Base-by-base conservation (phyloP, 768 basidiomycete genomes). In the Kwoniella bestiolae region DNA sequence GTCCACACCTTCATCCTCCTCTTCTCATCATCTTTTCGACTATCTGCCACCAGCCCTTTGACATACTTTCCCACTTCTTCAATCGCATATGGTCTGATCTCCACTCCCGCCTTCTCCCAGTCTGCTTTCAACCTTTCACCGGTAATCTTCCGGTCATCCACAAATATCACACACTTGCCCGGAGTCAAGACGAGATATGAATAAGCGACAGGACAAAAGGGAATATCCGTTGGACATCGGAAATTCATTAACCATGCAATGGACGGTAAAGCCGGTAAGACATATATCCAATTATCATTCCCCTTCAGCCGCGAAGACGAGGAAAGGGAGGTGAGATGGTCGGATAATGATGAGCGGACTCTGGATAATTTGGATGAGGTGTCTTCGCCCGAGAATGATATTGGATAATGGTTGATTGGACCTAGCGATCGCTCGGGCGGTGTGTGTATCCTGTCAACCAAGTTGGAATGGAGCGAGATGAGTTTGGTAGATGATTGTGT, bases 201-300 rank as follows among this genome's bases (percentile, higher is more conserved):
- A 56, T 90, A 90, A 83, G 96, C 95, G 8, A 98, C 86, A 0
- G 95, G 95, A 77, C 92, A 94, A 84, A 88, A 91, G 0, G 92
- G 91, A 51, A 97, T 89, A 74, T 97, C 94, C 2, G 87, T 85
- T 14, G 61, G 66, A 35, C 94, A 94, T 53, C 95, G 89, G 59
- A 94, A 83, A 76, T 98, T 98, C 34, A 97, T 83, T 2, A 91
- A 74, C 83, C 92, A 96, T 0, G 95, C 95, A 87, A 82, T 90
- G n/a, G 80, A 62, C 5, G 79, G 76, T 11, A 83, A 71, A 14
- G 78, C 66, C 49, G 85, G 86, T 12, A 91, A 82, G 44, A 96
- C 80, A 46, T 87, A 88, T 1, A 76, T 87, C 86, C 63, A 91
- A 44, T 47, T n/a, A 26, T 51, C 23, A 11, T 18, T 41, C 63